Base-by-base conservation (phyloP, 2,329 filamentous ascomycete genomes). In the Xylaria sp. region DNA sequence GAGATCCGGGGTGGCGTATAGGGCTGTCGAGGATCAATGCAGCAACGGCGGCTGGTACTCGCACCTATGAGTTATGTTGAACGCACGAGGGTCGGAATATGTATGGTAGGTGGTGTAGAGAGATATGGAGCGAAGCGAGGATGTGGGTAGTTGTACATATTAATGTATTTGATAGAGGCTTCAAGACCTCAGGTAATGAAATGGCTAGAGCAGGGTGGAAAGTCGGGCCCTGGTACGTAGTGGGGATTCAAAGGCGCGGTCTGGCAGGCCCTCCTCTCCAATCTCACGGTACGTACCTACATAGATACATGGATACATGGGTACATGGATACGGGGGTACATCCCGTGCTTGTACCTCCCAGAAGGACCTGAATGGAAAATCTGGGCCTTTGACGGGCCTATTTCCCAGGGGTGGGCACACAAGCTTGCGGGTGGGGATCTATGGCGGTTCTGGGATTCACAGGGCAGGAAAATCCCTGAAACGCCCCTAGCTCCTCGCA, bases 91-190 rank as follows among this genome's bases (percentile, higher is more conserved):
- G 65, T 72, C 68, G 72, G 68, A 72, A 69, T 72, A 69, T 69
- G 66, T 70, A 65, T 61, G 71, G 73, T 72, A 71, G 70, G 65
- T 71, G 64, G 65, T 67, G 60, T 57, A 39, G 27, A 24, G 54
- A 61, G 62, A 69, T 61, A 54, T 63, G 68, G 65, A 55, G 74
- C 69, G 69, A 65, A 65, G 64, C 64, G 67, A 66, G 72, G 60
- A 66, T 67, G 73, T 74, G 77, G 77, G 73, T 78, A 77, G 75
- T 73, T 74, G 75, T 78, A 78, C 76, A 78, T 78, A 75, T 73
- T 70, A 72, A 77, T 75, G 74, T 76, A 76, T 76, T 74, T 76
- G 71, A 73, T 75, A 74, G 74, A 70, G 71, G 73, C 73, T 71
- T 69, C 67, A 70, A 69, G 69, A 64, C 65, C 55, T 55, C 30